phyloP scores from a whole-genome alignment of 176 grass and related monocot species.

The Hyparrhenia diplandra region DNA sequence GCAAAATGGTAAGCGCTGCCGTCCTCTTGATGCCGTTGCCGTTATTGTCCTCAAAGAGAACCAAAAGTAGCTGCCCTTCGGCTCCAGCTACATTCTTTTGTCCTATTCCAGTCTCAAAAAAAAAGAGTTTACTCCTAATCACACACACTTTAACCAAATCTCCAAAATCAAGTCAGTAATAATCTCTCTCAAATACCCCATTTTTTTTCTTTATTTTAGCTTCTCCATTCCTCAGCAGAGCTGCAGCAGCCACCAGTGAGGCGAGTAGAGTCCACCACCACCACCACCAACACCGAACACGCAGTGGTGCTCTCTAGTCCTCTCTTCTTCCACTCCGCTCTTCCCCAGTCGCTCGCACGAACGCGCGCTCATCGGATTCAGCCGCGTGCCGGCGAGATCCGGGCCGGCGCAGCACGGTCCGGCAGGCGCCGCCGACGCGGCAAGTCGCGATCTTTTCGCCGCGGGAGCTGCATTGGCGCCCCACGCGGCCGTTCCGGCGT shows the following conservation, averaged over 20 bases:
- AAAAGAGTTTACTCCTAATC: not conserved
- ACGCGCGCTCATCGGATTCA: conserved; percentile 32
- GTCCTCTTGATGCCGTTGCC: conserved; percentile 20
- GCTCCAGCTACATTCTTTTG: not conserved
- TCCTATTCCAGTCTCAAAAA: not conserved
- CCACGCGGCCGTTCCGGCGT: conserved; percentile 16
- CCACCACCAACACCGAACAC: conserved; percentile 24
- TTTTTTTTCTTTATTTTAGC: not conserved
- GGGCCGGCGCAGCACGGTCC: not conserved
- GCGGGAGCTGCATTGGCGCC: conserved; percentile 43
- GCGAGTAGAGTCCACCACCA: conserved; percentile 6
- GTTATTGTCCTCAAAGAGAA: not conserved
- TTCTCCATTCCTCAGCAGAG: conserved; percentile 13
- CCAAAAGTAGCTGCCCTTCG: conserved; percentile 14
- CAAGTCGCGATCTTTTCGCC: conserved; percentile 26
- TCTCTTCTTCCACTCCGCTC: conserved; percentile 37
- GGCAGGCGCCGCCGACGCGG: not conserved
- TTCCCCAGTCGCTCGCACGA: not conserved
- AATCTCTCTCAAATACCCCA: conserved; percentile 4
- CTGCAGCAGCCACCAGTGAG: conserved; percentile 1
- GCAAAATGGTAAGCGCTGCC: conserved; percentile 3
- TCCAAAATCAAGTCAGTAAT: not conserved
- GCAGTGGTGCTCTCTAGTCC: conserved; percentile 33
- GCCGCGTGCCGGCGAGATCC: conserved; percentile 37
- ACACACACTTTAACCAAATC: conserved; percentile 2